Evolutionary conservation across 202 grass and related monocot species (phyloP), one percentile per base, ranked within the genome.

Genomic region (Musa balbisiana): DNA sequence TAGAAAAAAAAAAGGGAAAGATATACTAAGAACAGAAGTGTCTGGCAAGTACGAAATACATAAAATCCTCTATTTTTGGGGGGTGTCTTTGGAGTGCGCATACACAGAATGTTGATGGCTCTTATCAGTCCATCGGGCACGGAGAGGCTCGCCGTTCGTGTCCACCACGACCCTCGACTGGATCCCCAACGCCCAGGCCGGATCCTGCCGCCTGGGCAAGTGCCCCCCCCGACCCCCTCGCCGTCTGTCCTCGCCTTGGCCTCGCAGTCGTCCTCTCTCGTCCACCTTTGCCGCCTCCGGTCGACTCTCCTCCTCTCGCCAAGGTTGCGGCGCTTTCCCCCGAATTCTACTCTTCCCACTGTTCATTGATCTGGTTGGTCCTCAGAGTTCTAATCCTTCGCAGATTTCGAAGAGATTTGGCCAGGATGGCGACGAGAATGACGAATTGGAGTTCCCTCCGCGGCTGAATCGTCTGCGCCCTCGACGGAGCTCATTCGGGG

Each of bases 401-500:
- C 80, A 90, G 80, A 84, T 49, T 85, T 84, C 60, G 72, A 25
- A 51, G 81, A 62, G 81, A 87, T 69, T 87, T 78, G 73, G 82
- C 52, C 74, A 81, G 0, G 74, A 52, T 51, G 74, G 16, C n/a
- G n/a, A n/a, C 43, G 56, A 11, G 64, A 82, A 79, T 12, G 60
- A 71, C 60, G 83, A 89, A 58, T 66, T 72, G 29, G 87, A 88
- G 73, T 91, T 84, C 78, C 87, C 80, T 25, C 49, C 6, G 49
- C 73, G 81, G 58, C 81, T 77, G 64, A 89, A 87, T 64, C 79
- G 68, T 64, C 58, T n/a, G 43, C 3, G 43, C 11, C 27, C 22
- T 88, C 80, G 67, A 91, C 87, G 83, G 86, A 91, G 80, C 87
- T 94, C 75, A 94, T 98, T 92, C 49, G n/a, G 94, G 91, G 15